Percentiles rank a stretch among this genome's conserved stretches.
These are phyloP conservation scores for Blastocystis sp. DNA, from an alignment of 352 stramenopile genomes.

Conservation along the genomic window DNA sequence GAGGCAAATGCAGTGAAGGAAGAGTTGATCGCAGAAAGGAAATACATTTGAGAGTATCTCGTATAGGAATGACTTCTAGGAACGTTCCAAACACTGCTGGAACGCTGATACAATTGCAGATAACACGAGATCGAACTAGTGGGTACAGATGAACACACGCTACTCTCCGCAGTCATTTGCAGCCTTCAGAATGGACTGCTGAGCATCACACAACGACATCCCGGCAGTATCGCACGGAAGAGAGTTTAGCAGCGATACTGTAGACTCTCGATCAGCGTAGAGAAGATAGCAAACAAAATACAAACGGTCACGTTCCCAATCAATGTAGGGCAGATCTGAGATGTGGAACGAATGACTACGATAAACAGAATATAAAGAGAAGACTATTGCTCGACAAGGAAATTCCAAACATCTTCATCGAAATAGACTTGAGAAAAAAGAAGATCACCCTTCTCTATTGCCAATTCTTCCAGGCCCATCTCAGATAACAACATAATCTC, in stretches of 20 bases:
- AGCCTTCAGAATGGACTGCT: too few species aligned
- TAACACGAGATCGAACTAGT: too few species aligned
- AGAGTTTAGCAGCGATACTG: too few species aligned
- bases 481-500: not conserved
- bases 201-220: too few species aligned
- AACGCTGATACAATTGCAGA: not conserved
- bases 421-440: not conserved
- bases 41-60: too few species aligned
- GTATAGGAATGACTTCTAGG: not conserved
- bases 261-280: not conserved
- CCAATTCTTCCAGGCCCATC: not conserved
- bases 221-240: too few species aligned
- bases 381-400: not conserved
- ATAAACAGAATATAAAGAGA: not conserved
- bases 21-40: not conserved
- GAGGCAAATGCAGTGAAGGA: not conserved
- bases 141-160: too few species aligned
- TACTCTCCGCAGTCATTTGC: too few species aligned
- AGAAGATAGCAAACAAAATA: not conserved
- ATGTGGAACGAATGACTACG: not conserved
- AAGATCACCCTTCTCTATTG: not conserved
- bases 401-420: not conserved
- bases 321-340: not conserved
- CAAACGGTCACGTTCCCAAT: not conserved
- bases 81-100: not conserved